Base-by-base conservation (phyloP, 148 eudicot genomes). In the Chenopodium quinoa region DNA sequence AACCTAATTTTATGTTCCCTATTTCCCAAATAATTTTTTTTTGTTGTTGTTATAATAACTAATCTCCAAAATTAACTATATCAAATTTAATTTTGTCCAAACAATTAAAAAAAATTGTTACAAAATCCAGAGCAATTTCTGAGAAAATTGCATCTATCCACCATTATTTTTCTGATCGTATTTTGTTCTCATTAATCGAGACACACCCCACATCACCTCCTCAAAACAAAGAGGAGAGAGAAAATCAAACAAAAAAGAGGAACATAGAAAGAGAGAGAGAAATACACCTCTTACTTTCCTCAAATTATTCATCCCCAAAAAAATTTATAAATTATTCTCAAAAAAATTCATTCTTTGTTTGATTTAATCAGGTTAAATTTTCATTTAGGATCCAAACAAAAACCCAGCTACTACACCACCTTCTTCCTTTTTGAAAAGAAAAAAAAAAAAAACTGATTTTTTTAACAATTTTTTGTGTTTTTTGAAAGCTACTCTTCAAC, bases 201-300 rank as follows among this genome's bases (percentile, higher is more conserved):
- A 62, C 25, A 62, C 66, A 62, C 23, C 62, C 23, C 66, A 62
- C 66, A 62, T 62, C 66, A 62, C 66, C 66, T 1, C 63, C 63
- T 1, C 10, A 62, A 58, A 54, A 46, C 2, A 60, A 31, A 77
- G 50, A 72, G 62, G 50, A 77, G 50, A 78, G 62, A 63, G 62
- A 70, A 80, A 29, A 27, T 40, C 44, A 14, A 13, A 56, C n/a
- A 29, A 44, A 68, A 16, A 44, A 23, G 25, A 32, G 75, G 50
- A 9, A 34, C 12, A 56, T 32, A 68, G 52, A 50, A 27, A 75
- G 76, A 16, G 48, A 34, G 67, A 48, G 47, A 34, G 37, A 40
- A 40, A 40, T 40, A 73, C 56, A 48, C 78, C 82, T 83, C 66
- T 48, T 40, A 73, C 83, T 75, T 81, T 81, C 83, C 78, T 80